Evolutionary conservation across 805 yeast genomes (phyloP).

Genomic region (Henningerozyma blattae): DNA sequence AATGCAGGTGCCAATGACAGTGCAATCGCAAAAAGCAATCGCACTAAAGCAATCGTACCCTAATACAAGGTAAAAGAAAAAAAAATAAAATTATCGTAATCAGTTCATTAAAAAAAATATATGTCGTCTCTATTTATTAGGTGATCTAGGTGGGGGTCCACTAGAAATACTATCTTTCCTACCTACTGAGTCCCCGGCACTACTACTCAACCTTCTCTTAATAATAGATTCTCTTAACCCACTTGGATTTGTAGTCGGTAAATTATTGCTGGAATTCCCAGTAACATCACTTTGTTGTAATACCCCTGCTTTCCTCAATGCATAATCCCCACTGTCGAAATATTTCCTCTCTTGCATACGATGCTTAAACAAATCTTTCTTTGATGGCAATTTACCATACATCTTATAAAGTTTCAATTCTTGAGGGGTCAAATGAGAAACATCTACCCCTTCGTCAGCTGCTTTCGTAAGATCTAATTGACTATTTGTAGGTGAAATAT

Average conservation of each 20-base stretch:
- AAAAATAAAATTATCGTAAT: no score
- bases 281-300: constrained; percentile 16
- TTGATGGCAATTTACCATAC: constrained; percentile 80
- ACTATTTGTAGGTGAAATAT: constrained; percentile 19
- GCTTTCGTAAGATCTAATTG: constrained; percentile 13
- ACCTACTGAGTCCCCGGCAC: constrained; percentile 20
- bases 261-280: constrained; percentile 17
- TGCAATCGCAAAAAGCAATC: no score
- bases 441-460: constrained; percentile 27
- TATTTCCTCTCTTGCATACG: constrained; percentile 81
- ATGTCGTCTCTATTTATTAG: constrained; percentile 12
- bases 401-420: constrained; percentile 66
- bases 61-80: no score
- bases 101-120: no score
- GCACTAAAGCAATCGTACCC: no score
- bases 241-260: constrained; percentile 26
- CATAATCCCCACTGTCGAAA: constrained; percentile 91
- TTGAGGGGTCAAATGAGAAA: constrained; percentile 56
- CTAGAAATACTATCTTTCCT: constrained; percentile 26
- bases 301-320: constrained; percentile 62
- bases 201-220: constrained; percentile 24
- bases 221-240: constrained; percentile 24
- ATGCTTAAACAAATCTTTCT: constrained; percentile 60
- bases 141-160: constrained; percentile 26
- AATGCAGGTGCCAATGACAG: no score